A percentile compares a stretch with the other conserved stretches of the same genome.
Conservation (phyloP, 371 early-diverging fungal genomes). For the Mucor velutinosus region DNA sequence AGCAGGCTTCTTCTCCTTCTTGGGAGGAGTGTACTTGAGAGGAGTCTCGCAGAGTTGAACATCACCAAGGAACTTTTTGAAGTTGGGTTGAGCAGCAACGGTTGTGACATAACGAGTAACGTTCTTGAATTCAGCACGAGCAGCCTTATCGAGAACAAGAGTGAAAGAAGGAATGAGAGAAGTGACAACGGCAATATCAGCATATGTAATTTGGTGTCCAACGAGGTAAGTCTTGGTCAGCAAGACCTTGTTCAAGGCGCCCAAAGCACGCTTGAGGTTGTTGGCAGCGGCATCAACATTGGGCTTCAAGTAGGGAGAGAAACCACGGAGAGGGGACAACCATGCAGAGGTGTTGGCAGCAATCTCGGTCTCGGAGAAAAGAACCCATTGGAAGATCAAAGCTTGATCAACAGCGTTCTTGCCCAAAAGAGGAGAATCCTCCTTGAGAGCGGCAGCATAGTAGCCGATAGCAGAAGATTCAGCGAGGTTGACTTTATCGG, state of each 20-base stretch:
- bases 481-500: conserved; percentile 67
- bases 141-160: conserved; percentile 51
- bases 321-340: conserved; percentile 61
- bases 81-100: conserved; percentile 71
- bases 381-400: conserved; percentile 77
- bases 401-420: conserved; percentile 70
- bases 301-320: conserved; percentile 59
- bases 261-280: conserved; percentile 56
- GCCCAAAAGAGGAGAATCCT: conserved; percentile 66
- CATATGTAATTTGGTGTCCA: conserved; percentile 76
- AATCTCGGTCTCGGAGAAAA: conserved; percentile 69
- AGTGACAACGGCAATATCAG: conserved; percentile 68
- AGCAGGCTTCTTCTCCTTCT: conserved; percentile 58
- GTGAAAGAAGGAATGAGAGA: conserved; percentile 55
- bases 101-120: conserved; percentile 89
- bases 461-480: conserved; percentile 88
- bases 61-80: conserved; percentile 78
- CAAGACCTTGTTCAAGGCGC: conserved; percentile 64
- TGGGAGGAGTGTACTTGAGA: conserved; percentile 37
- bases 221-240: conserved; percentile 75
- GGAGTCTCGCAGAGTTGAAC: conserved; percentile 43
- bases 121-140: conserved; percentile 81
- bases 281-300: conserved; percentile 56
- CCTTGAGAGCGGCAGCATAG: conserved; percentile 78
- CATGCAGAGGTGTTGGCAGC: conserved; percentile 41